Conservation (phyloP, 108 stramenopile species). For the Cyclotella choctawhatcheeana region DNA sequence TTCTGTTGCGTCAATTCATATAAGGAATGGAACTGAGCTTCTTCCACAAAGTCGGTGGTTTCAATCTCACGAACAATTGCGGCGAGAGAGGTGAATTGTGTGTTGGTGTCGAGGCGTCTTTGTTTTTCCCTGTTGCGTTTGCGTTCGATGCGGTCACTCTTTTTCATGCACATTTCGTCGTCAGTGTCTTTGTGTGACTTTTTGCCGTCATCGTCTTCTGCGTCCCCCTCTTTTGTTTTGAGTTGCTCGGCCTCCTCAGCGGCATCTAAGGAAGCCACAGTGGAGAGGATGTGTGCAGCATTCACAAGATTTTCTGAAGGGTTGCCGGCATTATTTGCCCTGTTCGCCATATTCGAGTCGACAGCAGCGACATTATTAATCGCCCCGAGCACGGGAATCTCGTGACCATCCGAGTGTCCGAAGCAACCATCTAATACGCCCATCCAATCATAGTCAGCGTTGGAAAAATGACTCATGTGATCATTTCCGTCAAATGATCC, state of each 20-base stretch:
- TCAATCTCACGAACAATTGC: conserved; percentile 72
- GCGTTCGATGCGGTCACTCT: conserved; percentile 70
- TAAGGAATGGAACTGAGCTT: conserved; percentile 12
- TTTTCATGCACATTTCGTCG: conserved; percentile 35
- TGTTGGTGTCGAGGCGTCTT: conserved; percentile 79
- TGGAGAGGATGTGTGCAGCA: too few relatives aligned
- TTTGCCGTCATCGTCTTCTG: neutral
- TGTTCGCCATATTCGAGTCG: neutral
- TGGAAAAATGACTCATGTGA: conserved; percentile 8
- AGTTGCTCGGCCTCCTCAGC: too few relatives aligned
- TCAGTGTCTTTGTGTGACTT: neutral
- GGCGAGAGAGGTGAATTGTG: conserved; percentile 73
- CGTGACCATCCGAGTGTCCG: conserved; percentile 1
- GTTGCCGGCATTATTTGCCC: neutral
- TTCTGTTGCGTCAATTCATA: neutral
- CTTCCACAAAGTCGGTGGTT: conserved; percentile 53
- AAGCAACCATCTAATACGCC: conserved; percentile 11
- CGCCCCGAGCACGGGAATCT: neutral
- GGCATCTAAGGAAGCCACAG: too few relatives aligned
- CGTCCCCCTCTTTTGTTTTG: too few relatives aligned
- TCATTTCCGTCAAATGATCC: neutral
- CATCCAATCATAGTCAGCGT: conserved; percentile 32
- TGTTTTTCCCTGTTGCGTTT: conserved; percentile 85
- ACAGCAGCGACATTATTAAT: neutral
- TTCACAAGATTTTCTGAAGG: neutral